phyloP scores from a whole-genome alignment of 352 stramenopile genomes.

The Stramenopiles sp. region DNA sequence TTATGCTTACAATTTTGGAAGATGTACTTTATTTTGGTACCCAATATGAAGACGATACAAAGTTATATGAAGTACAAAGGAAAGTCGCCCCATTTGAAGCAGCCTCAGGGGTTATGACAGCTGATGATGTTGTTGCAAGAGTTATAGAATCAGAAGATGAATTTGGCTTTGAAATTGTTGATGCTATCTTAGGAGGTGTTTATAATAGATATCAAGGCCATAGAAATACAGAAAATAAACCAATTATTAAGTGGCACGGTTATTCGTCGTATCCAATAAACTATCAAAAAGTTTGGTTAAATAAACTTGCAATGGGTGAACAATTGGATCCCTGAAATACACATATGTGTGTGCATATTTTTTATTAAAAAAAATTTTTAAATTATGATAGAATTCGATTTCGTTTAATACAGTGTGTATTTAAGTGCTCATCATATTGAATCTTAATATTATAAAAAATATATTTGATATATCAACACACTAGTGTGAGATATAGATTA shows the following conservation, averaged over 20 bases:
- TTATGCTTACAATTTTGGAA: neutral
- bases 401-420: too few relatives aligned
- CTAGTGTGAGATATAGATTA: too few relatives aligned
- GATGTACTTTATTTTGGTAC: neutral
- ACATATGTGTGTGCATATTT: too few relatives aligned
- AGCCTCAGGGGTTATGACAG: neutral
- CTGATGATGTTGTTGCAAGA: neutral
- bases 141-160: neutral
- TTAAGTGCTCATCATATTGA: too few relatives aligned
- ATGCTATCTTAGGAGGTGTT: neutral
- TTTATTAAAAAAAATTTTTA: too few relatives aligned
- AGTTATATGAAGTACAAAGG: neutral
- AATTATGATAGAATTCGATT: too few relatives aligned
- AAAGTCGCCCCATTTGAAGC: neutral
- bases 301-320: neutral
- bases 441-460: too few relatives aligned
- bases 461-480: too few relatives aligned
- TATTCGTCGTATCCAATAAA: neutral
- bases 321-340: too few relatives aligned
- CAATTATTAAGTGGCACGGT: neutral
- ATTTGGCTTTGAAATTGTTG: neutral
- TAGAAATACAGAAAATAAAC: too few relatives aligned
- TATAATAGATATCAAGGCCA: neutral
- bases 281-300: neutral
- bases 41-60: neutral